Evolutionary conservation across 441 rosid species (phyloP), one percentile per base, ranked within the genome.

Genomic region (Brassica hybrid): DNA sequence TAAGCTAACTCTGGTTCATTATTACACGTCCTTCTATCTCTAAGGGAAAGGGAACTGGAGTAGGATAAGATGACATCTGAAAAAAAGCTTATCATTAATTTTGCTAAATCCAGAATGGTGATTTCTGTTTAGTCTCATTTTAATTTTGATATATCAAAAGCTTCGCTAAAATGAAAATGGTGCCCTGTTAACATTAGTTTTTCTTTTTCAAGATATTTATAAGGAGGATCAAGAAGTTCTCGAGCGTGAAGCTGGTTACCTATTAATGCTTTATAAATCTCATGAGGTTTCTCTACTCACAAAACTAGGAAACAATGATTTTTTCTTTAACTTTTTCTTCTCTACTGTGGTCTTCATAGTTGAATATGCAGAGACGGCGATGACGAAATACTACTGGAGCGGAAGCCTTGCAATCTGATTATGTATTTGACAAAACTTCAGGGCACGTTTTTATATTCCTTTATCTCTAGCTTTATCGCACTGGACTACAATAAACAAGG

Each of bases 401-500:
- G 5, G 54, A 48, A 48, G 54, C 54, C 17, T n/a, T 48, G 54
- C 17, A 13, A 48, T 48, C 54, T 48, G 17, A 48, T 5, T 48
- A 48, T 48, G 54, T 48, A 48, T 48, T 48, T 48, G 54, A 48
- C 54, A 0, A 48, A 48, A n/a, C 54, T n/a, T n/a, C 54, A 13
- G 7, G 2, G 7, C 5, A 13, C 54, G 3, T 48, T 5, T 48
- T n/a, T 48, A 48, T 48, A 48, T 13, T 13, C 16, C 54, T 48
- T 48, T 48, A n/a, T n/a, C 17, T 48, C 54, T 48, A 48, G n/a
- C 17, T 45, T 6, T 45, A 3, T 71, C 30, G 34, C 76, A 86
- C 18, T 91, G 94, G 93, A 81, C 82, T 43, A 87, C 94, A 7
- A 41, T 91, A 77, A 90, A 87, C 9, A 90, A 90, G 76, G 83